Base-by-base conservation (phyloP, 805 yeast genomes). In the Candida pini region DNA sequence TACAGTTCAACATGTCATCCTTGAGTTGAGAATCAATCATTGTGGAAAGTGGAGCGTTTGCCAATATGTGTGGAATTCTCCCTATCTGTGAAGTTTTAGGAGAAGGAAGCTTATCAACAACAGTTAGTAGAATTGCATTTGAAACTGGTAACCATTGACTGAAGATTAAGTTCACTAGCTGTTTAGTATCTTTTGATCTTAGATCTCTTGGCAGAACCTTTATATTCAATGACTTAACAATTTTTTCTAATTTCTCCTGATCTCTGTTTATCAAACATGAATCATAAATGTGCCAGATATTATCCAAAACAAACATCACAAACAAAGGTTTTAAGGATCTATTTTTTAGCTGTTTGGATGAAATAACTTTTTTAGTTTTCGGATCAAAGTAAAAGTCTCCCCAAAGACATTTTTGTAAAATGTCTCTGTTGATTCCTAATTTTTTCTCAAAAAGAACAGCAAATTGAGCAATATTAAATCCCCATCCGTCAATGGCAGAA, bases 401-500 rank as follows among this genome's bases (percentile, higher is more conserved):
- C 97, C 97, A 92, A 4, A 92, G 65, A n/a, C 88, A 87, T 51
- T 84, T 83, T 39, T 81, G 80, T 29, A 92, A 68, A 35, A 76
- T 85, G 14, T 76, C 76, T 42, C 88, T 78, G 44, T 85, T 83
- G 45, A 90, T 81, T 0, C 95, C 96, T 14, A 90, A 64, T 49
- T 87, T 87, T 31, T 76, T 75, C 61, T 82, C 92, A 55, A 87
- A 86, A 22, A 92, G 77, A 38, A 82, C 79, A 6, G 96, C 84
- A 59, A 92, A 84, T 45, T 92, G 96, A 33, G 85, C 76, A 32
- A 92, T 68, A 28, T 86, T 83, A 58, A 92, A 92, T 1, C 97
- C 99, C 97, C 98, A 92, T 9, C 97, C 97, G 61, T 92, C 98
- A 14, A 83, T 68, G 1, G 98, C 98, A 19, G 76, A 70, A 1